These are phyloP conservation scores for Barnettozyma vustinii DNA, from an alignment of 805 yeast species.

Conservation along the genomic window DNA sequence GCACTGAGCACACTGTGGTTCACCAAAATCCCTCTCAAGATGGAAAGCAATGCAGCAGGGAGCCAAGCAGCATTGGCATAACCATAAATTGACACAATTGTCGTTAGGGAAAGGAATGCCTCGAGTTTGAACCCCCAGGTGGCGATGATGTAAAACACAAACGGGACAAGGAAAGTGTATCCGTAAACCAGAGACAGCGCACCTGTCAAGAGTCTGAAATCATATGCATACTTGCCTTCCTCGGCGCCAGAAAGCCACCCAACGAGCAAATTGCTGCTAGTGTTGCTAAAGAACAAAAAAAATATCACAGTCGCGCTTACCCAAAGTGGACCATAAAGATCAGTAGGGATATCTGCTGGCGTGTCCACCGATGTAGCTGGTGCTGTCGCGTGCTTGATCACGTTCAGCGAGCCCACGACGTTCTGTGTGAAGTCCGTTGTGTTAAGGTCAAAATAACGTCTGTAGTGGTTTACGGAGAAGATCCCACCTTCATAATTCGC, in stretches of 20 bases:
- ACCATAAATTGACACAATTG: slow-evolving; percentile 72
- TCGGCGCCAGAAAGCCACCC: slow-evolving; percentile 38
- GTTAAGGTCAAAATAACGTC: slow-evolving; percentile 64
- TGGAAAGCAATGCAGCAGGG: slow-evolving; percentile 64
- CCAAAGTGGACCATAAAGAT: slow-evolving; percentile 89
- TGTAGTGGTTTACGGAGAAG: slow-evolving; percentile 53
- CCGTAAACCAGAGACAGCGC: slow-evolving; percentile 72
- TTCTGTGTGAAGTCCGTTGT: slow-evolving; percentile 55
- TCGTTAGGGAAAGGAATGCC: slow-evolving; percentile 45
- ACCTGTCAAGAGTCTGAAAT: slow-evolving; percentile 57
- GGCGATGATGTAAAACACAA: slow-evolving; percentile 44
- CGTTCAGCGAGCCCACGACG: slow-evolving; percentile 52
- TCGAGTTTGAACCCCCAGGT: slow-evolving; percentile 50
- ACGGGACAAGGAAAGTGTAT: slow-evolving; percentile 66
- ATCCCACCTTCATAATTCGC: slow-evolving; percentile 36
- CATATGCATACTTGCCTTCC: slow-evolving; percentile 44
- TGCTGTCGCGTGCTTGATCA: slow-evolving; percentile 22
- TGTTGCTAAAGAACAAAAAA: slow-evolving; percentile 67
- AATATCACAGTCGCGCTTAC: slow-evolving; percentile 77
- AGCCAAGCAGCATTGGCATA: slow-evolving; percentile 82
- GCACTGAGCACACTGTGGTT: slow-evolving; percentile 39
- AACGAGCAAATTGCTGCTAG: slow-evolving; percentile 62
- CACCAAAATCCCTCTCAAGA: slow-evolving; percentile 51
- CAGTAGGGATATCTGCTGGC: slow-evolving; percentile 26
- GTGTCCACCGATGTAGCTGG: background rate